Percentiles rank a stretch among this genome's conserved stretches.
Evolutionary conservation across 106 monocot genomes (phyloP).

Genomic region (Xerophyta viscosa): DNA sequence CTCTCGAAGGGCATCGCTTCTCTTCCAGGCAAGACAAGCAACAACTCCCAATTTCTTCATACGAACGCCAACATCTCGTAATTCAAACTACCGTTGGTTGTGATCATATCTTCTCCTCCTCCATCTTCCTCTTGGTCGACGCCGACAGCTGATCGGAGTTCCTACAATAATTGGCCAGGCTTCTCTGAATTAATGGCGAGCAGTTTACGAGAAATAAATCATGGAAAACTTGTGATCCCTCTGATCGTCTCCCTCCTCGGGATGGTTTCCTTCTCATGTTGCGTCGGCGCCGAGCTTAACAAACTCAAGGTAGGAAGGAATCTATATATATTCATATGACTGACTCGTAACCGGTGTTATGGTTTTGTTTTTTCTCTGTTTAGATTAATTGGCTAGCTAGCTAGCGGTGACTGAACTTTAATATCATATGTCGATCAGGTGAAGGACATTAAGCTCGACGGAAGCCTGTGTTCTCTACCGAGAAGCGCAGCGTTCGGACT

Average conservation of each 20-base stretch:
- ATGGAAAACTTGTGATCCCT: conserved; percentile 4
- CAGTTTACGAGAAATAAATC: too few species aligned
- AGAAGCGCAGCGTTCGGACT: conserved; percentile 56
- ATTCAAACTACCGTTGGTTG: too few species aligned
- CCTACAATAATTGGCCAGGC: too few species aligned
- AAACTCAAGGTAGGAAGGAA: conserved; percentile 58
- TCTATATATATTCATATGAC: not conserved
- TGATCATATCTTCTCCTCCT: too few species aligned
- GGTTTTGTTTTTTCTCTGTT: not conserved
- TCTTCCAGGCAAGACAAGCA: too few species aligned
- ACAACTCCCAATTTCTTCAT: too few species aligned
- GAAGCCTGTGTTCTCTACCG: conserved; percentile 66
- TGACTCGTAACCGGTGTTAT: not conserved
- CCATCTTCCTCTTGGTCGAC: too few species aligned
- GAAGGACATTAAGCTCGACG: conserved; percentile 58
- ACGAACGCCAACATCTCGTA: too few species aligned
- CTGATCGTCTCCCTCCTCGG: conserved; percentile 28
- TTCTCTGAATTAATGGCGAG: too few species aligned
- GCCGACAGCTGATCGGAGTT: too few species aligned
- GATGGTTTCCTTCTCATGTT: conserved; percentile 45
- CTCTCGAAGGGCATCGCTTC: too few species aligned
- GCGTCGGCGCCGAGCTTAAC: conserved; percentile 61
- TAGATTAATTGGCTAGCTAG: not conserved
- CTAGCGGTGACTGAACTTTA: not conserved
- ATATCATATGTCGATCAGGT: conserved; percentile 4